Evolutionary conservation across 2,329 filamentous ascomycete species (phyloP), one percentile per base, ranked within the genome.

Genomic region (Ramularia collo-cygni): DNA sequence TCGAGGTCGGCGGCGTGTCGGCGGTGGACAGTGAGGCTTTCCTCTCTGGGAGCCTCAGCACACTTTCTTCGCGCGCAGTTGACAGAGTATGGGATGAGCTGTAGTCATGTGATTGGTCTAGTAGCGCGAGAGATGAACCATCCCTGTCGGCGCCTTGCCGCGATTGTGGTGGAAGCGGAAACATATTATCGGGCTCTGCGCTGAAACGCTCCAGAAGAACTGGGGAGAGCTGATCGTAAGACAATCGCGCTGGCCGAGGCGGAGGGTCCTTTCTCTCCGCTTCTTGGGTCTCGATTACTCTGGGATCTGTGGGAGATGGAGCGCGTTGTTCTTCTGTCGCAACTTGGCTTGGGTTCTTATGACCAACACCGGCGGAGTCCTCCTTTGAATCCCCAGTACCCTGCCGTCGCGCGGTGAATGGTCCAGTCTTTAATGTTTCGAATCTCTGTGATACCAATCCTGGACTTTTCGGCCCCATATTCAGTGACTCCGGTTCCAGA

Each of bases 381-480:
- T 35, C 36, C 31, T 40, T 43, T 27, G 35, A 39, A 14, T 50
- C 44, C 14, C 39, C 40, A 29, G 46, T 52, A 3, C 33, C 46
- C 35, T 48, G 45, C 24, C 50, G 40, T 30, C 38, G 40, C 18
- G 68, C 55, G 46, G 76, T 74, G 50, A 84, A 82, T 0, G 80
- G 79, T 0, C 77, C 79, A 0, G 78, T 75, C 2, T 74, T 70
- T 50, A 83, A 76, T 5, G 67, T 71, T 49, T 82, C 74, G 67
- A 82, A 73, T 40, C 74, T 74, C 44, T 74, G 67, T 51, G 81
- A 54, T 21, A 83, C 28, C 38, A 48, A 50, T 37, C 50, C 55
- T 18, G 74, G 71, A 45, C 66, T 75, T 27, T 61, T 61, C 2
- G 69, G 62, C 13, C 66, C 67, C 4, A 49, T 21, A 18, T 32